Base-by-base conservation (phyloP, 176 grass and related monocot genomes). In the Echinochloa phyllopogon region DNA sequence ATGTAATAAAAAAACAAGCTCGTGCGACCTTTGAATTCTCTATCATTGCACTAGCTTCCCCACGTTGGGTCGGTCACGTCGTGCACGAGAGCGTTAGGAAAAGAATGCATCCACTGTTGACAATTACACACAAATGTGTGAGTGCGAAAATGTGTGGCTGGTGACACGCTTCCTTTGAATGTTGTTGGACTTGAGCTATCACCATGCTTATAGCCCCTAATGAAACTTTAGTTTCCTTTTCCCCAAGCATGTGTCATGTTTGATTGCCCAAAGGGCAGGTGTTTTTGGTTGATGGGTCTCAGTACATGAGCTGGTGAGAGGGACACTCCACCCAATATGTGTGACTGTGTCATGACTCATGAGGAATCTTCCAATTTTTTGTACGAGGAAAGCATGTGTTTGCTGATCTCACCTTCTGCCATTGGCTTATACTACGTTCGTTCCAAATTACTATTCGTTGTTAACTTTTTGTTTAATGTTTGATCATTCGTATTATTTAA, bases 221-320 rank as follows among this genome's bases (percentile, higher is more conserved):
- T 62, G 13, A 78, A 78, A 15, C 17, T 61, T 13, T 21, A 20
- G 13, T 14, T 69, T 15, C 16, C 18, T 5, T 55, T 59, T 72
- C 33, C 1, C 10, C 78, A 78, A 18, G 37, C n/a, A 33, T 8
- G 17, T 20, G 70, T 75, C n/a, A 33, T 8, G 17, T 20, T 57
- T 75, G 82, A 75, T 52, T 38, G 21, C 44, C 33, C 29, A 57
- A 6, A 13, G 23, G 39, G 45, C 10, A 44, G 58, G 38, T 52
- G n/a, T n/a, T 72, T 80, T 73, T 21, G 29, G 84, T 15, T 72
- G 56, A 50, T 80, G 84, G 18, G 73, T 85, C 73, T 37, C 27
- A 9, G 39, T 72, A 50, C 44, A 65, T 74, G 77, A 74, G 56
- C 68, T 56, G 45, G 68, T 65, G 85, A 74, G 68, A 23, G 59